Evolutionary conservation across 768 basidiomycete species (phyloP), one percentile per base, ranked within the genome.

Genomic region (Termitomyces sp.): DNA sequence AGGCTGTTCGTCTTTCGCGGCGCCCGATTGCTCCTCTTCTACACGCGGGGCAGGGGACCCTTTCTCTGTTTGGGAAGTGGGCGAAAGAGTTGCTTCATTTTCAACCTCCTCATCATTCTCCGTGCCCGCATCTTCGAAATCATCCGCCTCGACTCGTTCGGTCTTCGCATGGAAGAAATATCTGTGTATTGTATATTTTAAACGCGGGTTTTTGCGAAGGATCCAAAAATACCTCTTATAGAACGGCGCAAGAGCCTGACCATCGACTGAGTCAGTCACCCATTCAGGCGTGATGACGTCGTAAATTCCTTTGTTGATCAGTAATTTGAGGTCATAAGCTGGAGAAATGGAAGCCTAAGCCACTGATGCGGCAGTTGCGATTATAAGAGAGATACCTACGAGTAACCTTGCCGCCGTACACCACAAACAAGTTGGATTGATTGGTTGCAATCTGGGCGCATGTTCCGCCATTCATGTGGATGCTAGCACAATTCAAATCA

Each of bases 251-350:
- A 76, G 74, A 57, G 80, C 73, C 11, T 78, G 80, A 30, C 74
- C 72, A 5, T 78, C 75, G n/a, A 95, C 77, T 24, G 87, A 94
- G 65, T 94, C 90, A 38, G 77, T 66, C 54, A 98, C 75, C 94
- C 94, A 98, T 30, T 80, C 72, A 0, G 95, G 92, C 55, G 80
- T 85, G 58, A 96, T 73, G 51, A 96, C 84, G 61, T 92, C 87
- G 55, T 85, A 74, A 0, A 76, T 74, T 3, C 79, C 86, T 64
- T 90, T 91, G 56, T 87, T 78, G 52, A 92, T 86, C 55, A 90
- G 71, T 54, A 84, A 70, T 68, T 82, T 86, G 63, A 92, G 74
- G 63, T 89, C 85, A 63, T 86, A 88, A 0, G 87, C 89, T 91
- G 55, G 44, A 51, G 54, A 36, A 45, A 57, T 16, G 32, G 43